These are phyloP conservation scores for Colletotrichum sp. DNA, from an alignment of 2,329 filamentous ascomycete genomes.

Conservation along the genomic window DNA sequence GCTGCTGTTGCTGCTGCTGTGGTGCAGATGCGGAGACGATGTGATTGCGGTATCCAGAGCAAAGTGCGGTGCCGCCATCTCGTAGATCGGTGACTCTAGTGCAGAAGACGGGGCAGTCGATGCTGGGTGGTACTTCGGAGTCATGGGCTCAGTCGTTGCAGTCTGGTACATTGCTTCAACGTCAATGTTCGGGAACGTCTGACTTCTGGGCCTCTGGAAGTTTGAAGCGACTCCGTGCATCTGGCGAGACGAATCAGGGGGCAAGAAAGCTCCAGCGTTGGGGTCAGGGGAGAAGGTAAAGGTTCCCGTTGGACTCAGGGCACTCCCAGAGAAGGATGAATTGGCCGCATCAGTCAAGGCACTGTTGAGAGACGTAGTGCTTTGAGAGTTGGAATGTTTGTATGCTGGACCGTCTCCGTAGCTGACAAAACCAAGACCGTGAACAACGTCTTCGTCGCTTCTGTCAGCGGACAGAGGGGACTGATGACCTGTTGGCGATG, in stretches of 20 bases:
- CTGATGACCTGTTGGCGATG: constrained; percentile 69
- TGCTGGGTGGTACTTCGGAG: constrained; percentile 53
- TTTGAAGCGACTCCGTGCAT: constrained; percentile 47
- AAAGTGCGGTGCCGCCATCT: constrained; percentile 46
- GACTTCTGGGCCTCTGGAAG: constrained; percentile 80
- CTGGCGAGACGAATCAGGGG: constrained; percentile 41
- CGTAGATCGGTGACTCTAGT: constrained; percentile 56
- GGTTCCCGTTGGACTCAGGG: constrained; percentile 76
- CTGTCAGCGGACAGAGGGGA: constrained; percentile 74
- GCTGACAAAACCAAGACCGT: constrained; percentile 63
- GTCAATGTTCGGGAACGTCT: constrained; percentile 81
- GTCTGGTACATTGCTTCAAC: constrained; percentile 61
- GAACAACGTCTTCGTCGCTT: constrained; percentile 73
- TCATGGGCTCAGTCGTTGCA: constrained; percentile 47
- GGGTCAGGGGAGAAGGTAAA: constrained; percentile 80
- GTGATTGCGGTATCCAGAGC: constrained; percentile 42
- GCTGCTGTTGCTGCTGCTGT: constrained; percentile 56
- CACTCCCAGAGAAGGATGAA: constrained; percentile 73
- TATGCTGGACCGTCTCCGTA: constrained; percentile 58
- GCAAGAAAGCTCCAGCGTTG: constrained; percentile 68
- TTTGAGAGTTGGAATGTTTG: constrained; percentile 70
- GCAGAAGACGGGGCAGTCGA: constrained; percentile 56
- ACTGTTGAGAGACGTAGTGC: constrained; percentile 70
- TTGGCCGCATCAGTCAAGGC: constrained; percentile 67
- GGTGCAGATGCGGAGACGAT: constrained; percentile 52